Base-by-base conservation (phyloP, 345 rosid species). In the Salix suchowensis region DNA sequence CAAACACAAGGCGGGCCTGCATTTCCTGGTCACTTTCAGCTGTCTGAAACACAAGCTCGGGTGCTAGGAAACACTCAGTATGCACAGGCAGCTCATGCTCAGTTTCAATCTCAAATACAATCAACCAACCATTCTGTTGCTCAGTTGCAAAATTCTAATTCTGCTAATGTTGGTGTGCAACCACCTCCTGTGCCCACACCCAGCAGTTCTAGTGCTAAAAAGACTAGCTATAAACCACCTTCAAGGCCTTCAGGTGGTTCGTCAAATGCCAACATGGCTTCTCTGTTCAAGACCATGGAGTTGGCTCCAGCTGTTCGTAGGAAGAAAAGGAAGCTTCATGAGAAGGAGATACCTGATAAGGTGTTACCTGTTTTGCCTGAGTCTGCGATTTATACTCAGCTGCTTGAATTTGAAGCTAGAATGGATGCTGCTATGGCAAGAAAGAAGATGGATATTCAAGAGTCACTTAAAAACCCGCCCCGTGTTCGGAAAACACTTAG, bases 341-440 rank as follows among this genome's bases (percentile, higher is more conserved):
- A 87, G 78, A 87, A 74, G 78, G 85, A 83, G 79, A 84, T 89
- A 36, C 90, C 89, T 4, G 89, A 87, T 16, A 83, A 83, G 60
- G 89, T 86, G 72, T 89, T 87, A 67, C 83, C 88, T 42, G 46
- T 77, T 15, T 65, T 87, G 74, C 90, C 92, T 1, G 89, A 89
- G 70, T 81, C 87, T 77, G 82, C 89, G 9, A 80, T 89, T 54
- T 89, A 89, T 76, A 78, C 84, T 26, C 86, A 84, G 75, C 62
- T 89, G 82, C 89, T 87, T 71, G 92, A 87, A 73, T 86, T 86
- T 61, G 92, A 89, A 81, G 84, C 86, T 32, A 81, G 83, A 76
- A 64, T 84, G 19, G 92, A 89, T 80, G 82, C 86, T 58, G 74
- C 84, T 73, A 73, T 87, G 83, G 79, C 86, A 37, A 86, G 89